Evolutionary conservation across 2,329 filamentous ascomycete species (phyloP), one percentile per base, ranked within the genome.

Genomic region (Pseudonectria buxi): DNA sequence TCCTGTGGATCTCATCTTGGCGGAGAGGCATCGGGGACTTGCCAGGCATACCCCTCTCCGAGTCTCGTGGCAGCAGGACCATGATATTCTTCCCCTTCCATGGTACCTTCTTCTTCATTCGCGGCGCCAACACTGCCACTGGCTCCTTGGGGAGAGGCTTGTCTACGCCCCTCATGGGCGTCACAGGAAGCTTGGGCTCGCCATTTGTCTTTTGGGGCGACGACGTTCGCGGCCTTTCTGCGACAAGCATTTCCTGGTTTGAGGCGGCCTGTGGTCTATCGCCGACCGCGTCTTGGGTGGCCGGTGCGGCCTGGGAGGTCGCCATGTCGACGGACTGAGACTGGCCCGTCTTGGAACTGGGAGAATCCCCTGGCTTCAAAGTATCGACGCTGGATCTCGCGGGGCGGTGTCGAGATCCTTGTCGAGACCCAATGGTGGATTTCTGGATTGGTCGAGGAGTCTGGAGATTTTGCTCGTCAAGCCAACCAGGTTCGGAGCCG

Each of bases 51-150:
- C 82, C 82, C 45, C 81, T 72, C 35, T 76, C 71, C 34, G 83
- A 80, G 42, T 85, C 78, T 30, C 73, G 65, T 6, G 84, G 85
- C 14, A 89, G 62, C 16, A 80, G 65, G 28, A 89, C 78, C 49
- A 85, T 61, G 35, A 86, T 86, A 40, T 76, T 79, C 63, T 86
- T 88, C 38, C 81, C 81, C 51, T 74, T 82, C 82, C 83, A 88
- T 30, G 73, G 71, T 3, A 89, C 68, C 61, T 81, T 86, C 57
- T 84, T 88, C 62, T 74, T 85, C 7, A 75, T 44, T 10, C 76
- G 65, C n/a, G 76, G 75, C 6, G 74, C 74, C 30, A 63, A 57
- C 3, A 62, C 57, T 6, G 13, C 13, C 10, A 11, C 24, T 3
- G 61, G 54, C 16, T 64, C 63, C 34, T 62, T 64, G 2, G 62